These are phyloP conservation scores for Pinus albicaulis DNA, from an alignment of 75 land plant genomes.

Conservation along the genomic window DNA sequence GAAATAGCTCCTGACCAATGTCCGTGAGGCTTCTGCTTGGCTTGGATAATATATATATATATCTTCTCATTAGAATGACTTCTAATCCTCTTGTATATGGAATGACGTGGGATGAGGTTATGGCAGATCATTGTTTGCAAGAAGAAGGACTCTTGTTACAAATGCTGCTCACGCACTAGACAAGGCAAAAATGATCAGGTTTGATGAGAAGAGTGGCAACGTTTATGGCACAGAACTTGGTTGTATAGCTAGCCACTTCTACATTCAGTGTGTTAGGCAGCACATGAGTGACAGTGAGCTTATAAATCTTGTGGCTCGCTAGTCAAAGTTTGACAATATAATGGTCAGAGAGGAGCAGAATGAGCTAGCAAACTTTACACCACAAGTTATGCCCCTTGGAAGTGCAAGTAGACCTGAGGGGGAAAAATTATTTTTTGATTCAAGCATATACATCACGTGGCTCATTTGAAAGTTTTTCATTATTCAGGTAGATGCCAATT, in stretches of 20 bases:
- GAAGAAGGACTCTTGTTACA: slow-evolving; percentile 68
- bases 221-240: slow-evolving; percentile 92
- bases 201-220: slow-evolving; percentile 99
- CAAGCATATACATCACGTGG: too few relatives aligned
- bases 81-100: slow-evolving; percentile 95
- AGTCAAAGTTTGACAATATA: slow-evolving; percentile 98
- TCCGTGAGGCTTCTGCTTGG: slow-evolving; percentile 96
- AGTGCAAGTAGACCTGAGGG: slow-evolving; percentile 83
- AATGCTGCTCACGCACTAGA: slow-evolving; percentile 90
- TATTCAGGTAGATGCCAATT: slow-evolving; percentile 92
- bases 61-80: slow-evolving; percentile 88
- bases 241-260: slow-evolving; percentile 94
- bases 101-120: slow-evolving; percentile 92
- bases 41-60: slow-evolving; percentile 77
- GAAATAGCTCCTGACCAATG: slow-evolving; percentile 94
- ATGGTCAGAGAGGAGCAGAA: slow-evolving; percentile 92
- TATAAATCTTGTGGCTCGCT: slow-evolving; percentile 90
- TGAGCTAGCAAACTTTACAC: too few relatives aligned
- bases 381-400: slow-evolving; percentile 79
- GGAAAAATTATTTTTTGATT: slow-evolving; percentile 11
- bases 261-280: slow-evolving; percentile 58
- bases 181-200: slow-evolving; percentile 93
- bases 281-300: slow-evolving; percentile 99
- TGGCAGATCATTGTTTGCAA: slow-evolving; percentile 70
- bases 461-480: neutral